These are phyloP conservation scores for Eucalyptus fibrosa DNA, from an alignment of 345 rosid species.

Conservation along the genomic window DNA sequence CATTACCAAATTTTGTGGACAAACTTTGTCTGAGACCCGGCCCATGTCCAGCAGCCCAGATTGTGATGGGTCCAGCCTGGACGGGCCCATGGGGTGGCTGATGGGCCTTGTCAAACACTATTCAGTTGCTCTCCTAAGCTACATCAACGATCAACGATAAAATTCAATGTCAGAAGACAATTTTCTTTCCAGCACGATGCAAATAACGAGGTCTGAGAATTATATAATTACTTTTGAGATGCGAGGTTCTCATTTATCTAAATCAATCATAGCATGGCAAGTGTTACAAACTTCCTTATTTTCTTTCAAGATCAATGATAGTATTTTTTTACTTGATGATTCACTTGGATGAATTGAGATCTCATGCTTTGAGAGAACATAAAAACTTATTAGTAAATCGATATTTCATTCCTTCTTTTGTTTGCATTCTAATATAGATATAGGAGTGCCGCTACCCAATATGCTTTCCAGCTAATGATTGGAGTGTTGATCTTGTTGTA, in stretches of 20 bases:
- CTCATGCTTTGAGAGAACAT: background rate
- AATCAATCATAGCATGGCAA: background rate
- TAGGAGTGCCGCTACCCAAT: background rate
- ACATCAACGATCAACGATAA: background rate
- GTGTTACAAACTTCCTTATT: background rate
- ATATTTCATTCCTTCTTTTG: background rate
- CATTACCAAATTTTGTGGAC: background rate
- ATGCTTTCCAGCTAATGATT: background rate
- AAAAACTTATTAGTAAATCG: background rate
- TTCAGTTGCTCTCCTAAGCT: background rate
- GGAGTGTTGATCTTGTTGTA: background rate
- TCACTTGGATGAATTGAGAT: rapidly evolving
- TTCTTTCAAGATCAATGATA: background rate
- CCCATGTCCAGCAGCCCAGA: background rate
- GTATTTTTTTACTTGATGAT: background rate
- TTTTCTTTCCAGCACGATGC: background rate
- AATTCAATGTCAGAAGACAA: background rate
- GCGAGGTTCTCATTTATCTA: background rate
- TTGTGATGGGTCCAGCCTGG: background rate
- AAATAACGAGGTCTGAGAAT: background rate
- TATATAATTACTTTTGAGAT: background rate
- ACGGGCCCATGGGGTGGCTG: background rate
- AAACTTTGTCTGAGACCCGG: background rate
- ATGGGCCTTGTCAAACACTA: background rate
- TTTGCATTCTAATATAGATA: background rate